phyloP scores from a whole-genome alignment of 441 rosid genomes.

The Sinapis alba region DNA sequence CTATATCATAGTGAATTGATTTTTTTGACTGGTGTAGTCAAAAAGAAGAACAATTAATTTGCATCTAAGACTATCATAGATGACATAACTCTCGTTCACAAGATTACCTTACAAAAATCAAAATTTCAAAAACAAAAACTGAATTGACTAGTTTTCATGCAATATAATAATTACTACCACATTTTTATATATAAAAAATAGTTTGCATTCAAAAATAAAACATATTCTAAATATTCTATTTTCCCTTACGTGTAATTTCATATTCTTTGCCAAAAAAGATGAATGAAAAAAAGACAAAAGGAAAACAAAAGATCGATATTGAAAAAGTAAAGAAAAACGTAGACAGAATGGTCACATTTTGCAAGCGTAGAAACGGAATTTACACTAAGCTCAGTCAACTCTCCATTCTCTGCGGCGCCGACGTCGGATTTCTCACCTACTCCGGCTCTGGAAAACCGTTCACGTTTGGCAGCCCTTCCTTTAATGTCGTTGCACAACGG shows the following conservation, averaged over 20 bases:
- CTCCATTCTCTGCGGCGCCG: constrained; percentile 24
- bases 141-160: background rate
- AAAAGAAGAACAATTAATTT: background rate
- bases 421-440: constrained; percentile 14
- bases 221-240: background rate
- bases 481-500: constrained; percentile 3
- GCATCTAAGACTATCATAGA: background rate
- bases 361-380: constrained; percentile 31
- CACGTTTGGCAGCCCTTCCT: constrained; percentile 27
- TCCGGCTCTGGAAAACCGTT: constrained; percentile 29
- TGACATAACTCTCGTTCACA: background rate
- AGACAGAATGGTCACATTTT: constrained; percentile 19
- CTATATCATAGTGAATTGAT: background rate
- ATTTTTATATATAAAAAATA: background rate
- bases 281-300: constrained; percentile 17
- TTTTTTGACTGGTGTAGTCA: background rate
- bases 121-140: background rate
- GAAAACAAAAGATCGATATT: constrained; percentile 32
- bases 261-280: background rate
- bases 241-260: background rate
- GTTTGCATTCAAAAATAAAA: background rate
- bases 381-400: constrained; percentile 24
- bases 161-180: background rate
- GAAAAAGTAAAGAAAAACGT: constrained; percentile 5
- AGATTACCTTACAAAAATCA: background rate